These are phyloP conservation scores for Digitaria exilis DNA, from an alignment of 202 grass and related monocot species.

Conservation along the genomic window DNA sequence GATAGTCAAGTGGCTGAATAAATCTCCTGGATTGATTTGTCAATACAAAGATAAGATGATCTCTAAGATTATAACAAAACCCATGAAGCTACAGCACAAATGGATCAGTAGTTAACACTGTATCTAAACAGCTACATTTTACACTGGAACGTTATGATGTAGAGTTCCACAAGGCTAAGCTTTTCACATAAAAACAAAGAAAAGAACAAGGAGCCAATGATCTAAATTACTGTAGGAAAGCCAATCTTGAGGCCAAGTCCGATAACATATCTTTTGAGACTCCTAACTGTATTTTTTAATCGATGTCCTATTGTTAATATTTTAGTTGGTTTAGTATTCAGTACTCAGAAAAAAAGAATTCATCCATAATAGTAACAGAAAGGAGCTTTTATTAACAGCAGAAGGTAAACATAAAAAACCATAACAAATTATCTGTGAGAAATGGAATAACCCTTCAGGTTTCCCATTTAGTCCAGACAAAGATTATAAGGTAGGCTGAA, in stretches of 20 bases:
- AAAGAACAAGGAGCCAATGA: neutral
- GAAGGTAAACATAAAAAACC: constrained; percentile 2
- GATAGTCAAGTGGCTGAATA: constrained; percentile 14
- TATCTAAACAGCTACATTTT: constrained; percentile 17
- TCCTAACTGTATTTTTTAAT: neutral
- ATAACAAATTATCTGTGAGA: neutral
- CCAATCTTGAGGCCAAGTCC: constrained; percentile 8
- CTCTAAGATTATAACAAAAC: neutral
- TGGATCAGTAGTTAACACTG: neutral
- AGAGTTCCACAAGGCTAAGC: constrained; percentile 3
- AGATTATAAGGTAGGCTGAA: constrained; percentile 21
- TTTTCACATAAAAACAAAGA: neutral
- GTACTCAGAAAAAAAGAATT: neutral
- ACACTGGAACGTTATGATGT: constrained; percentile 8
- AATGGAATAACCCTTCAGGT: neutral
- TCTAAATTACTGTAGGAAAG: constrained; percentile 1
- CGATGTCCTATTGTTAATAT: constrained; percentile 4
- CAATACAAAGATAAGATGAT: constrained; percentile 21
- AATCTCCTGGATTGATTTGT: neutral
- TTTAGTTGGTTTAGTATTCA: constrained; percentile 1
- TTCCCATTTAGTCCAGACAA: neutral
- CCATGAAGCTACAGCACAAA: neutral
- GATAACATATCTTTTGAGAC: too few species aligned
- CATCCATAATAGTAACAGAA: constrained; percentile 14
- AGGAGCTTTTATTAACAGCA: neutral